Conservation (phyloP, 352 stramenopile species). For the Globisporangium nagaii region DNA sequence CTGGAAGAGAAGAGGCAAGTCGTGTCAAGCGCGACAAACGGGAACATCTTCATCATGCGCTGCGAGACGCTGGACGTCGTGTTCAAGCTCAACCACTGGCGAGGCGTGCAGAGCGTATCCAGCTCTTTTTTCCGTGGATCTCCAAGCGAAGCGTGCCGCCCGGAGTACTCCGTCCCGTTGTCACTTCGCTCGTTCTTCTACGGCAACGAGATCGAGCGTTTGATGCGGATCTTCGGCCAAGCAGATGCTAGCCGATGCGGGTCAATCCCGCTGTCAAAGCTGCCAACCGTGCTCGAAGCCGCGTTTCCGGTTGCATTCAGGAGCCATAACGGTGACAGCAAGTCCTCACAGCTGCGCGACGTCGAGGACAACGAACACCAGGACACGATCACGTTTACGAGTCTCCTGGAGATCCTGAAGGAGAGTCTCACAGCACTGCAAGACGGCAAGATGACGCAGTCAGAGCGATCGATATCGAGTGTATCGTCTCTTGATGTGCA, state of each 20-base stretch:
- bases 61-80: slow-evolving; percentile 29
- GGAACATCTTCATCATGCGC: slow-evolving; percentile 26
- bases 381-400: slow-evolving; percentile 20
- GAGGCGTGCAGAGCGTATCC: slow-evolving; percentile 23
- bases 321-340: background rate
- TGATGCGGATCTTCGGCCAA: slow-evolving; percentile 22
- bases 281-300: slow-evolving; percentile 16
- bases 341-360: background rate
- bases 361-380: background rate
- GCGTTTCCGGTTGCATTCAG: slow-evolving; percentile 13
- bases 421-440: slow-evolving; percentile 15
- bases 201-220: slow-evolving; percentile 27
- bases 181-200: slow-evolving; percentile 24
- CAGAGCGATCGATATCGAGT: background rate
- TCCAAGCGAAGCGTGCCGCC: background rate
- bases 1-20: slow-evolving; percentile 14
- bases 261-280: slow-evolving; percentile 9
- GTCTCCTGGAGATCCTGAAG: slow-evolving; percentile 21
- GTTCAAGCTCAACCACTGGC: slow-evolving; percentile 38
- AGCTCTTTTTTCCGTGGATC: slow-evolving; percentile 20
- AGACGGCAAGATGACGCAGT: background rate
- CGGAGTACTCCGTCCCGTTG: slow-evolving; percentile 24
- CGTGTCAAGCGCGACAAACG: slow-evolving; percentile 23
- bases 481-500: slow-evolving; percentile 31
- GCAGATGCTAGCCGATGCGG: slow-evolving; percentile 3